Evolutionary conservation across 345 rosid species (phyloP), one percentile per base, ranked within the genome.

Genomic region (Lepidium aucheri): DNA sequence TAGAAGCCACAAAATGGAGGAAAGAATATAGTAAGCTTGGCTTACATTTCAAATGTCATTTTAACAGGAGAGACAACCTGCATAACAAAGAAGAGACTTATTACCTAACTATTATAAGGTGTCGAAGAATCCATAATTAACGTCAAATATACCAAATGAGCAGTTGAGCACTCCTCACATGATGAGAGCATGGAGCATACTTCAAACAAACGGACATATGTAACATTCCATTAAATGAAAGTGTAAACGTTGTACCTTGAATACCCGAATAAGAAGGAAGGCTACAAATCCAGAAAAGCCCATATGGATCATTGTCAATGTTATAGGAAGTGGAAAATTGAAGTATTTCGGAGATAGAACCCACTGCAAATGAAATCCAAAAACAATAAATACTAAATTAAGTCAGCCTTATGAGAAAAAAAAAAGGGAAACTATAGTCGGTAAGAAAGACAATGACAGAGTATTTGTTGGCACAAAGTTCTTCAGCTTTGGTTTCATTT

Each of bases 251-350:
- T 22, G 20, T 77, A 90, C 99, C 99, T 88, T 90, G 80, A 94
- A 83, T 16, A 94, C 96, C 33, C 92, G 97, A 80, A 90, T 82
- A 74, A 93, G 90, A 54, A 90, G 69, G 65, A 90, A 87, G 6
- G 97, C 86, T 24, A 89, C 82, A 24, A 69, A 68, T 74, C 96
- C 96, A 43, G 91, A 89, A 65, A 92, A 89, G 4, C 85, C 95
- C 97, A 89, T 89, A 64, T 92, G 98, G 70, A 93, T 86, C 97
- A 93, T 90, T 24, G 97, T 90, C 53, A 93, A 91, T 39, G 97
- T 86, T 44, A 93, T 88, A 49, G 97, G 98, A 22, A 87, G 79
- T 4, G 96, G 95, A 67, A 88, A 94, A 79, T 88, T 83, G 84
- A 90, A 91, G 81, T 90, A 84, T 57, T 85, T 88, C 3, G 92